phyloP scores from a whole-genome alignment of 163 green algal species.

The Coccomyxa subellipsoidea region DNA sequence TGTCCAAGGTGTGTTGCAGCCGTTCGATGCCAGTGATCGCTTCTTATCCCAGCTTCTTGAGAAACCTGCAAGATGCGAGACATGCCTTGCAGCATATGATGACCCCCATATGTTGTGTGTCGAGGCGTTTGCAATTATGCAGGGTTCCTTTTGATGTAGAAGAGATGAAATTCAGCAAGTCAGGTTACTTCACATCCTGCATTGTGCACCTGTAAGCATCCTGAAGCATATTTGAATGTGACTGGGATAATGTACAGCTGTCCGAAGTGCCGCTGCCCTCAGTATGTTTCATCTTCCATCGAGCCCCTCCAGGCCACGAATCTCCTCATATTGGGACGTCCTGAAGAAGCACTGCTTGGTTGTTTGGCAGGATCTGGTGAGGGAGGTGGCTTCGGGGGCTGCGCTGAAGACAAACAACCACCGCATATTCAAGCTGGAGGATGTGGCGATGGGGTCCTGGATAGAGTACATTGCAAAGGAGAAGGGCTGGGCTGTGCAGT shows the following conservation, averaged over 20 bases:
- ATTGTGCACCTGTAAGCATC: background rate
- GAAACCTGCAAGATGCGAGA: too few relatives aligned
- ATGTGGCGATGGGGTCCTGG: constrained; percentile 43
- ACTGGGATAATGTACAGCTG: too few relatives aligned
- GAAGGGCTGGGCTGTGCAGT: constrained; percentile 22
- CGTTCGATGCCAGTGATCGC: too few relatives aligned
- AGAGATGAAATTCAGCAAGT: background rate
- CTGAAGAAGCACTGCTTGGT: too few relatives aligned
- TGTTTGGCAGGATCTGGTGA: constrained; percentile 25
- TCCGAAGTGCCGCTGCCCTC: too few relatives aligned
- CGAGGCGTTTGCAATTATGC: too few relatives aligned
- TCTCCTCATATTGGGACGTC: too few relatives aligned
- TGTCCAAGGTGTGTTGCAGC: constrained; percentile 24
- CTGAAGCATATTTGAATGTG: background rate
- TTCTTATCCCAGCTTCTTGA: too few relatives aligned
- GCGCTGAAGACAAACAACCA: constrained; percentile 28
- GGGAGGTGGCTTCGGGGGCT: constrained; percentile 32
- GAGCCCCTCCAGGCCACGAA: too few relatives aligned
- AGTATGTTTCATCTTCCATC: too few relatives aligned
- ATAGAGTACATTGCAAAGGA: constrained; percentile 32
- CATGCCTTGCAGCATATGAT: too few relatives aligned
- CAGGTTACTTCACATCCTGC: background rate
- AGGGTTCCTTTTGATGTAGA: background rate
- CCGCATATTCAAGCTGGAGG: constrained; percentile 49
- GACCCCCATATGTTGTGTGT: too few relatives aligned